These are phyloP conservation scores for Penicillium argentinense DNA, from an alignment of 495 filamentous ascomycete species.

Conservation along the genomic window DNA sequence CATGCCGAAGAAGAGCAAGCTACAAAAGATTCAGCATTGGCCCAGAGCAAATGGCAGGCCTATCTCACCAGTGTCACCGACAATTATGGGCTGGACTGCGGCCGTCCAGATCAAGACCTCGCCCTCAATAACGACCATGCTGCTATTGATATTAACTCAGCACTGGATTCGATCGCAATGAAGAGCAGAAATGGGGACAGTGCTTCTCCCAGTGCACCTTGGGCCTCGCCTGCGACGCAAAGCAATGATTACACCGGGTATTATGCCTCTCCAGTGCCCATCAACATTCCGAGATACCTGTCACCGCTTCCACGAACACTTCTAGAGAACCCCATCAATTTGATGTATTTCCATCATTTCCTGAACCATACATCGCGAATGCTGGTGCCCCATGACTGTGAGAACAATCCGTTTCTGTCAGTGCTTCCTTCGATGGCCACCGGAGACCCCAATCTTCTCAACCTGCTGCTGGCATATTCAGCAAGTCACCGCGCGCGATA, in stretches of 20 bases:
- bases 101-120: constrained; percentile 65
- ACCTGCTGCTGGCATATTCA: constrained; percentile 77
- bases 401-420: constrained; percentile 69
- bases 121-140: constrained; percentile 69
- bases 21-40: constrained; percentile 15
- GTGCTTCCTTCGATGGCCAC: constrained; percentile 73
- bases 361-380: constrained; percentile 75
- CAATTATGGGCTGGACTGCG: constrained; percentile 67
- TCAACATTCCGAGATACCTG: constrained; percentile 64
- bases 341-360: constrained; percentile 78
- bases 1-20: constrained; percentile 9
- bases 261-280: constrained; percentile 65
- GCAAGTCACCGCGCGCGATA: constrained; percentile 80
- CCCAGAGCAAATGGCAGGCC: constrained; percentile 40
- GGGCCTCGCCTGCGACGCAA: constrained; percentile 7
- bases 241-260: constrained; percentile 46
- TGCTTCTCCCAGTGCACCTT: constrained; percentile 6
- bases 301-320: constrained; percentile 68
- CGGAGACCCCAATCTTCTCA: constrained; percentile 65
- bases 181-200: constrained; percentile 6
- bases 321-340: constrained; percentile 73
- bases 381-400: constrained; percentile 73
- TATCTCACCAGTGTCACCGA: constrained; percentile 44
- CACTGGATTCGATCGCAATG: constrained; percentile 26
- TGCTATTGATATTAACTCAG: constrained; percentile 46